Conservation (phyloP, 2,329 filamentous ascomycete genomes). For the Paracoccidioides lutzii region DNA sequence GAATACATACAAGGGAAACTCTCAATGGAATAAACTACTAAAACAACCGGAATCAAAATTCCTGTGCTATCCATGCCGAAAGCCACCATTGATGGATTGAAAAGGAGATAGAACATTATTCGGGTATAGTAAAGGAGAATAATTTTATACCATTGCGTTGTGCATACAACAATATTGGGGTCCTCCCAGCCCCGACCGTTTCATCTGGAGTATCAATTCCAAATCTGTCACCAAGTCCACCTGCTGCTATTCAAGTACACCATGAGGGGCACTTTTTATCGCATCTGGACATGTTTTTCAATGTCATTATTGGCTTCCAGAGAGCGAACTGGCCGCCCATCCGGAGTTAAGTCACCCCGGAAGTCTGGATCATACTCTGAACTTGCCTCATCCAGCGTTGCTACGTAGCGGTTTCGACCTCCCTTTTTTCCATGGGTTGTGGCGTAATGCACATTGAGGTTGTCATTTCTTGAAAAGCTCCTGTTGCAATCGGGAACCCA, state of each 20-base stretch:
- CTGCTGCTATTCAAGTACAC: not conserved
- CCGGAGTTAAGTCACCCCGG: constrained; percentile 30
- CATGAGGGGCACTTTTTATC: too few relatives aligned
- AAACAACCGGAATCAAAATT: not conserved
- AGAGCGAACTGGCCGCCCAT: constrained; percentile 23
- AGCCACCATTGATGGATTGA: not conserved
- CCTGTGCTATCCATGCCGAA: not conserved
- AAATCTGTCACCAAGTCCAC: too few relatives aligned
- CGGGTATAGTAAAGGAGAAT: not conserved
- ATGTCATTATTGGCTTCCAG: not conserved
- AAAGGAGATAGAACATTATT: not conserved
- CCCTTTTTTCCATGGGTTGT: constrained; percentile 36
- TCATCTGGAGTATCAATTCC: not conserved
- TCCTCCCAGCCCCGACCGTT: not conserved
- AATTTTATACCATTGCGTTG: not conserved
- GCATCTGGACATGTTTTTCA: not conserved
- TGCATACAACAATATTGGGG: not conserved
- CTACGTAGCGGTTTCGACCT: constrained; percentile 34
- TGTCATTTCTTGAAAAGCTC: constrained; percentile 33
- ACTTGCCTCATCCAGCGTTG: constrained; percentile 32
- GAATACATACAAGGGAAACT: not conserved
- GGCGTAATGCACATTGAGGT: constrained; percentile 34
- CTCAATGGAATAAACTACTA: not conserved
- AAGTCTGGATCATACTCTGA: constrained; percentile 33
- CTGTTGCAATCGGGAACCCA: constrained; percentile 33